Percentiles rank a stretch among this genome's conserved stretches.
Conservation (phyloP, 495 filamentous ascomycete species). For the Hypoxylon perforatum region DNA sequence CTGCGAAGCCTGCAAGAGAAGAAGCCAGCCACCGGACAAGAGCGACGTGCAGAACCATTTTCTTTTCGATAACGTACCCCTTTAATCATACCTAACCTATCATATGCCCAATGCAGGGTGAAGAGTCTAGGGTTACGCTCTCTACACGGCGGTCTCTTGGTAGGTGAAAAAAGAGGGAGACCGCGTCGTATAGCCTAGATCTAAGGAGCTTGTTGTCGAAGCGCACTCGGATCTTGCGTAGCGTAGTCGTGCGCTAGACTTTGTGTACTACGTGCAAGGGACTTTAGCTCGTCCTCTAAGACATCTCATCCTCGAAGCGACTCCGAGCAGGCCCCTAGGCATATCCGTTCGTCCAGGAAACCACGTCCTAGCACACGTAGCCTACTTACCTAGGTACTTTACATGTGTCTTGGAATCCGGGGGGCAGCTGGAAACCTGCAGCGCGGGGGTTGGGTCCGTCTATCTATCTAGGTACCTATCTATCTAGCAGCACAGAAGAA, state of each 20-base stretch:
- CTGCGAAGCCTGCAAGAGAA: conserved; percentile 9
- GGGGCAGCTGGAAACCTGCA: conserved; percentile 40
- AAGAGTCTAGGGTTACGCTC: conserved; percentile 17
- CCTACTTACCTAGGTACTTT: too few species aligned
- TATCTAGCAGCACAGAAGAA: conserved; percentile 38
- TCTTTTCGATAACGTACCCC: conserved; percentile 4
- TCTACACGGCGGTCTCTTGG: conserved; percentile 11
- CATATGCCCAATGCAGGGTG: conserved; percentile 4
- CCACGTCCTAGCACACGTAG: conserved; percentile 1
- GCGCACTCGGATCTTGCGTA: conserved; percentile 3
- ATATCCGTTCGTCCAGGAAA: conserved; percentile 41
- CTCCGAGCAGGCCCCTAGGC: conserved; percentile 17
- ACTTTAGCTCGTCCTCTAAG: conserved; percentile 23
- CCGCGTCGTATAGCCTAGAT: conserved; percentile 13
- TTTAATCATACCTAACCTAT: not conserved
- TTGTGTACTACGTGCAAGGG: conserved; percentile 23
- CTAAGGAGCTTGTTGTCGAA: not conserved
- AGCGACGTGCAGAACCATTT: conserved; percentile 10
- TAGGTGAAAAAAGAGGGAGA: conserved; percentile 6
- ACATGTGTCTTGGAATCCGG: conserved; percentile 42
- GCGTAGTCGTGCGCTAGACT: conserved; percentile 5
- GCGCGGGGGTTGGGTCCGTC: conserved; percentile 32
- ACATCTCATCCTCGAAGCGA: conserved; percentile 19
- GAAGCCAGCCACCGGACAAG: conserved; percentile 8
- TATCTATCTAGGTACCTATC: conserved; percentile 36